Evolutionary conservation across 2,329 filamentous ascomycete genomes (phyloP).

Genomic region (Phyllosticta citrichinensis): DNA sequence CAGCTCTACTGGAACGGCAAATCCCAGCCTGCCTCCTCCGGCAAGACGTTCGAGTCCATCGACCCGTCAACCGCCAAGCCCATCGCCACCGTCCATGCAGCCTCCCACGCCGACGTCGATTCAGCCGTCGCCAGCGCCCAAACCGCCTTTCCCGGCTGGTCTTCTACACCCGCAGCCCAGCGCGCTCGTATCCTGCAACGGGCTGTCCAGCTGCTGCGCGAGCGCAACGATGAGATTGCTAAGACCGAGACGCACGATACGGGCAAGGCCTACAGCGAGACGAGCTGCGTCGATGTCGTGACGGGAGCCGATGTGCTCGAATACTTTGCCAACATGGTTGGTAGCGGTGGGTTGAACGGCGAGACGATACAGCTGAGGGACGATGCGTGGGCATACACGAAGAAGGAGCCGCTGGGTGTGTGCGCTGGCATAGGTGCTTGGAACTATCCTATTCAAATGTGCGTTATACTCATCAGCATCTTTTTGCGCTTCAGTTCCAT

Average conservation of each 20-base stretch:
- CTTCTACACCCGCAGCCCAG: slow-evolving; percentile 60
- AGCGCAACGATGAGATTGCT: slow-evolving; percentile 71
- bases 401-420: slow-evolving; percentile 71
- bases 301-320: slow-evolving; percentile 80
- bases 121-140: slow-evolving; percentile 61
- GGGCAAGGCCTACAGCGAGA: slow-evolving; percentile 78
- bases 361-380: slow-evolving; percentile 65
- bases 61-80: slow-evolving; percentile 62
- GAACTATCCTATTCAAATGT: slow-evolving; percentile 87
- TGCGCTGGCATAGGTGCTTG: slow-evolving; percentile 82
- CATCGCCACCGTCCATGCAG: slow-evolving; percentile 61
- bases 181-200: slow-evolving; percentile 69
- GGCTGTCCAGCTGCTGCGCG: slow-evolving; percentile 62
- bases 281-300: slow-evolving; percentile 69
- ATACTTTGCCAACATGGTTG: slow-evolving; percentile 74
- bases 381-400: slow-evolving; percentile 74
- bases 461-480: slow-evolving; percentile 12
- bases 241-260: slow-evolving; percentile 74
- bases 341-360: slow-evolving; percentile 67
- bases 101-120: slow-evolving; percentile 58
- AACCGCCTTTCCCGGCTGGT: slow-evolving; percentile 66
- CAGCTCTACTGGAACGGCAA: slow-evolving; percentile 70
- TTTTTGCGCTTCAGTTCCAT: slow-evolving; percentile 1
- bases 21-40: slow-evolving; percentile 49
- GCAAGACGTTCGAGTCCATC: slow-evolving; percentile 58